Base-by-base conservation (phyloP, 805 yeast species). In the Deakozyma indianensis region DNA sequence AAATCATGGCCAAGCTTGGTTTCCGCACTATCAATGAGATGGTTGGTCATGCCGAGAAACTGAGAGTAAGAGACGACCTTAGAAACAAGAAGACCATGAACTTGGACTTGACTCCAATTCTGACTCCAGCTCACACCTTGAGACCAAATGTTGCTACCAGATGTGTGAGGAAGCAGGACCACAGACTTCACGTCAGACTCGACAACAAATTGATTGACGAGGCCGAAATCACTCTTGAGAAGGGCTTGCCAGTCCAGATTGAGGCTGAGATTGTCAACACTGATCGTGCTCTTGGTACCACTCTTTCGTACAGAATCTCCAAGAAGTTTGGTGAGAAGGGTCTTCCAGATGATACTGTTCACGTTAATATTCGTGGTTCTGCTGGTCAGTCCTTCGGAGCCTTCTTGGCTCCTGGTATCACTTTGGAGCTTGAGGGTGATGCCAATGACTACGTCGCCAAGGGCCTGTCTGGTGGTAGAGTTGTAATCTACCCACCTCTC, bases 301-400 rank as follows among this genome's bases (percentile, higher is more conserved):
- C 97, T 2, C 71, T 90, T 56, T 86, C 96, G 2, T 92, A 90
- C 71, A 76, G 96, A 59, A 81, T 90, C 43, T 87, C 96, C 32
- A 90, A 90, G 70, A 78, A 73, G 51, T 90, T 86, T 61, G 98
- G 98, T 52, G 96, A 88, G 58, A 70, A 76, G 51, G 95, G 96
- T 28, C 71, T 90, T 58, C 98, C 98, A 20, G 90, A 85, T 57
- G 96, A 92, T 65, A 92, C 97, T 16, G 82, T 90, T 53, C 96
- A 88, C 55, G 96, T 88, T 40, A 83, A 88, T 60, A 76, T 84
- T 47, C 73, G 71, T 59, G 98, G 98, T 52, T 81, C 88, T 47
- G 98, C 98, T 23, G 98, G 98, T 58, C 98, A 90, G 69, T 87
- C 96, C 2, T 90, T 92, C 60, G 98, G 98, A 69, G 98, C 97